Percentiles rank a stretch among this genome's conserved stretches.
These are phyloP conservation scores for Pseudogymnoascus sp. DNA, from an alignment of 2,329 filamentous ascomycete genomes.

Conservation along the genomic window DNA sequence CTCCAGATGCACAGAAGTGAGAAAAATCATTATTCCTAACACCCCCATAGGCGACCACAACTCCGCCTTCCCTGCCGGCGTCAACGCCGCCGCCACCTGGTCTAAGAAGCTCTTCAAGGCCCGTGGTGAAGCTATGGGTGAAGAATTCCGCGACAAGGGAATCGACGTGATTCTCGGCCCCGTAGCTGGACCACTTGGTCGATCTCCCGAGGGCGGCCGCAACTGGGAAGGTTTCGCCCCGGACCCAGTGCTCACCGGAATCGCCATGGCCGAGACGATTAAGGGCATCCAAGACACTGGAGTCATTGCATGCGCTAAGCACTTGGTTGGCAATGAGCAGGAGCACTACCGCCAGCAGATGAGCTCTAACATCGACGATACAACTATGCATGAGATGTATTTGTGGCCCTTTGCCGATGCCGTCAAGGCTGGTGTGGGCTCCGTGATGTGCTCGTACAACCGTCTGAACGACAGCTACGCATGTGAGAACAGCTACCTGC, in stretches of 20 bases:
- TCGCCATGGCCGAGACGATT: slow-evolving; percentile 63
- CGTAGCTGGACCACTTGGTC: slow-evolving; percentile 65
- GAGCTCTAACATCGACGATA: slow-evolving; percentile 46
- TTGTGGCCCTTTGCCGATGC: slow-evolving; percentile 48
- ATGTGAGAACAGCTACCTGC: slow-evolving; percentile 69
- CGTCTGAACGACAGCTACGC: slow-evolving; percentile 72
- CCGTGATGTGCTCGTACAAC: slow-evolving; percentile 80
- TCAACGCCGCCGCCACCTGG: slow-evolving; percentile 67
- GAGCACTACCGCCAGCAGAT: slow-evolving; percentile 33
- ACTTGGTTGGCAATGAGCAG: slow-evolving; percentile 65
- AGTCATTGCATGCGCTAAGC: slow-evolving; percentile 76
- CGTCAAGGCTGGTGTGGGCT: slow-evolving; percentile 66
- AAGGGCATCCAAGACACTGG: slow-evolving; percentile 74
- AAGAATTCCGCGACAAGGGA: slow-evolving; percentile 66
- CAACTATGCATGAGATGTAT: slow-evolving; percentile 53
- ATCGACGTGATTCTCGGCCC: slow-evolving; percentile 64
- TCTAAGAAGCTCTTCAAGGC: slow-evolving; percentile 63
- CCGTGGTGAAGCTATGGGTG: slow-evolving; percentile 58
- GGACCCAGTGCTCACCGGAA: slow-evolving; percentile 67
- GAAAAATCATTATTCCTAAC: slow-evolving; percentile 56
- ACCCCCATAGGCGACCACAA: slow-evolving; percentile 53
- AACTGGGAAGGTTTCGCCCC: slow-evolving; percentile 62
- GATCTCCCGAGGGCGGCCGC: slow-evolving; percentile 59
- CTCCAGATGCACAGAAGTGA: background rate
- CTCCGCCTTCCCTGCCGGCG: slow-evolving; percentile 69